Conservation (phyloP, 2,329 filamentous ascomycete genomes). For the Colletotrichum magnum region DNA sequence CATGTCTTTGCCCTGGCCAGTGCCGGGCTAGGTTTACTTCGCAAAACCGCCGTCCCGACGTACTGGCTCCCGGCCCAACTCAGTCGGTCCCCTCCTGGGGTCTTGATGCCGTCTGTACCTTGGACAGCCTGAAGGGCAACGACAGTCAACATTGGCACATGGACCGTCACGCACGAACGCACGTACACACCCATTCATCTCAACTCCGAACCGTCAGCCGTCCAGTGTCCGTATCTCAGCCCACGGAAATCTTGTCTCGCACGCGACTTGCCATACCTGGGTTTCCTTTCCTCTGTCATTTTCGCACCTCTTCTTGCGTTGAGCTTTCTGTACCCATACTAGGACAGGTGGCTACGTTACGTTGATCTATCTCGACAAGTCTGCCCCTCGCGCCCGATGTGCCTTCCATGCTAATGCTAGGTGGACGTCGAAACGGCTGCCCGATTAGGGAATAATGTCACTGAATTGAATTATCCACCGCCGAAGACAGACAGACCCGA, state of each 20-base stretch:
- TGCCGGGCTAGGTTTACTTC: slow-evolving; percentile 37
- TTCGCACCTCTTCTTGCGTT: neutral
- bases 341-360: neutral
- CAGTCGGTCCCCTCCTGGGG: slow-evolving; percentile 23
- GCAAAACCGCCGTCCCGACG: slow-evolving; percentile 36
- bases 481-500: slow-evolving; percentile 22
- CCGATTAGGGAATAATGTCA: slow-evolving; percentile 29
- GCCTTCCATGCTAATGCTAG: neutral
- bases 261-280: neutral
- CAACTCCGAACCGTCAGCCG: slow-evolving; percentile 4
- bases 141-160: neutral
- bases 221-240: neutral
- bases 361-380: neutral
- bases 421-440: slow-evolving; percentile 29
- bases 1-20: slow-evolving; percentile 24
- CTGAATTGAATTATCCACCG: slow-evolving; percentile 20
- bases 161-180: neutral
- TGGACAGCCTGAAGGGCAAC: slow-evolving; percentile 12
- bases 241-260: neutral
- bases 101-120: slow-evolving; percentile 16
- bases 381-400: neutral
- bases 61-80: slow-evolving; percentile 39
- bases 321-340: neutral
- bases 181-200: neutral
- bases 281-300: neutral